Evolutionary conservation across 208 protist genomes (phyloP).

Genomic region (Trypanosoma boissoni): DNA sequence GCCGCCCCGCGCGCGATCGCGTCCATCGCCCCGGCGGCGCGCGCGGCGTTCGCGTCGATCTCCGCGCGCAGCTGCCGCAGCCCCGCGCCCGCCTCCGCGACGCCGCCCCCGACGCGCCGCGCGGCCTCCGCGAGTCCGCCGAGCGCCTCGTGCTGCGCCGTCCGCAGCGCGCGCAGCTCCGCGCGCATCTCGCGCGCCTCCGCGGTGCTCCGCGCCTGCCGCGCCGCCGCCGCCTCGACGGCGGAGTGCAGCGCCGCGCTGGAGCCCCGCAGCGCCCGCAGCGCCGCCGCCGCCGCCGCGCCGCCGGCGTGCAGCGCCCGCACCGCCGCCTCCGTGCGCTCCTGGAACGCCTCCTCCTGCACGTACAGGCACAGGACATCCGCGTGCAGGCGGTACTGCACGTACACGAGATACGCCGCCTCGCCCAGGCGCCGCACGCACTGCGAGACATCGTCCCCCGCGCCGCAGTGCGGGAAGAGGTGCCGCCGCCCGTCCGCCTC

Average conservation of each 20-base stretch:
- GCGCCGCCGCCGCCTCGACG: slow-evolving; percentile 23
- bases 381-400: slow-evolving; percentile 85
- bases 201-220: slow-evolving; percentile 31
- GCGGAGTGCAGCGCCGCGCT: slow-evolving; percentile 28
- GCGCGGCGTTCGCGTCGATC: slow-evolving; percentile 16
- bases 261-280: slow-evolving; percentile 33
- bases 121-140: slow-evolving; percentile 29
- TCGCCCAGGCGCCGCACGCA: slow-evolving; percentile 65
- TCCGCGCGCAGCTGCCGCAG: slow-evolving; percentile 9
- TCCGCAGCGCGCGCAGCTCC: slow-evolving; percentile 33
- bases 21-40: slow-evolving; percentile 10
- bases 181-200: slow-evolving; percentile 29
- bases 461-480: slow-evolving; percentile 25
- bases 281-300: slow-evolving; percentile 27
- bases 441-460: slow-evolving; percentile 14
- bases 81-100: slow-evolving; percentile 28
- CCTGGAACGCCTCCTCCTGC: slow-evolving; percentile 82
- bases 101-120: slow-evolving; percentile 23
- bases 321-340: slow-evolving; percentile 77
- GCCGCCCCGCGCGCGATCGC: slow-evolving; percentile 24
- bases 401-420: slow-evolving; percentile 62
- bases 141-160: slow-evolving; percentile 37
- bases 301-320: slow-evolving; percentile 45
- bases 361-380: slow-evolving; percentile 81
- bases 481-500: slow-evolving; percentile 53